Percentiles rank a stretch among this genome's conserved stretches.
These are phyloP conservation scores for Trichoderma hamatum DNA, from an alignment of 2,329 filamentous ascomycete genomes.

Conservation along the genomic window DNA sequence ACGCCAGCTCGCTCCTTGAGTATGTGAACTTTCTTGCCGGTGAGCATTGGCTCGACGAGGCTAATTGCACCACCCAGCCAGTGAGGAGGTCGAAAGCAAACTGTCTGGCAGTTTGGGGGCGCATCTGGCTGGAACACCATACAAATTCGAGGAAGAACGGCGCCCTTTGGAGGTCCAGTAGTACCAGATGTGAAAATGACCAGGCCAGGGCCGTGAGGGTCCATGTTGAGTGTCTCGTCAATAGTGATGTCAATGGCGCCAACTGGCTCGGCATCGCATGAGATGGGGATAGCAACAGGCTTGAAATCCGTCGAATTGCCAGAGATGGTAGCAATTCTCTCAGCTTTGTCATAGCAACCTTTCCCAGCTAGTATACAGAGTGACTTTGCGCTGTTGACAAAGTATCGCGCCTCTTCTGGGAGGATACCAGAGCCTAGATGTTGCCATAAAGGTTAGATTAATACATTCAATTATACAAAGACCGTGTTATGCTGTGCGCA, in stretches of 20 bases:
- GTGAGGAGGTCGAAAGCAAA: slow-evolving; percentile 30
- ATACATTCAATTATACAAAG: neutral
- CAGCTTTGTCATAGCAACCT: slow-evolving; percentile 8
- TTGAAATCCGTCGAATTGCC: slow-evolving; percentile 29
- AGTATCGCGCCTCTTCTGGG: slow-evolving; percentile 29
- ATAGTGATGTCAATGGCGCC: slow-evolving; percentile 20
- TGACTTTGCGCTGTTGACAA: slow-evolving; percentile 24
- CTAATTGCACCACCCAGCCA: slow-evolving; percentile 30
- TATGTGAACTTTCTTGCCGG: slow-evolving; percentile 28
- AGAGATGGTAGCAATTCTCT: slow-evolving; percentile 5
- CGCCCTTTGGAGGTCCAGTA: slow-evolving; percentile 53
- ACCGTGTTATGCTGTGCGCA: too few relatives aligned
- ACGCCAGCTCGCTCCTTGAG: slow-evolving; percentile 25
- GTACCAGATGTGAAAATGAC: slow-evolving; percentile 58
- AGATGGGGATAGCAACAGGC: slow-evolving; percentile 13
- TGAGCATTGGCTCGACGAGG: slow-evolving; percentile 27
- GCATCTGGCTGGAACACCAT: slow-evolving; percentile 1
- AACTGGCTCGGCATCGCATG: slow-evolving; percentile 26
- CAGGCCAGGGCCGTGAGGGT: slow-evolving; percentile 38
- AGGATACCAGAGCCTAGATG: slow-evolving; percentile 26
- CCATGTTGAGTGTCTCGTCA: slow-evolving; percentile 22
- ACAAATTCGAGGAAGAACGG: slow-evolving; percentile 55
- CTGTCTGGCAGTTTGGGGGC: slow-evolving; percentile 10
- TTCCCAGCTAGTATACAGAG: slow-evolving; percentile 25
- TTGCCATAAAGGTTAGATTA: neutral